These are phyloP conservation scores for Cicer pinnatifidum DNA, from an alignment of 306 rosid species.

Conservation along the genomic window DNA sequence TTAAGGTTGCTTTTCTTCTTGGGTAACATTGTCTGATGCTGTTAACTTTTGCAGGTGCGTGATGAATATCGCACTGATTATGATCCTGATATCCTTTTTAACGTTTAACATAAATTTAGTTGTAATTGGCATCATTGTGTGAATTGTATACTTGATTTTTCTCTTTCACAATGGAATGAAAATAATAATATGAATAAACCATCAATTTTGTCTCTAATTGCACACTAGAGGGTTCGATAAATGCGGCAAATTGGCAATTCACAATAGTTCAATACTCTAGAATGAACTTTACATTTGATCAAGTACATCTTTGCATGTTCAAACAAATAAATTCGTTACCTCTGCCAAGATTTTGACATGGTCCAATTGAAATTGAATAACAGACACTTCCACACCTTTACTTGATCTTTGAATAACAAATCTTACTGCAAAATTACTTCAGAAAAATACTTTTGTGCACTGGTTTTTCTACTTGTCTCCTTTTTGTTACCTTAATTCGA, in stretches of 20 bases:
- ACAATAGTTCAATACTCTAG: not conserved
- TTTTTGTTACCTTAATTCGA: constrained; percentile 63
- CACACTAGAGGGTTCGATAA: not conserved
- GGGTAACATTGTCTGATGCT: constrained; percentile 30
- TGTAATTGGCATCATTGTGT: not conserved
- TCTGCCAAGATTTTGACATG: not conserved
- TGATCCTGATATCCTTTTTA: constrained; percentile 98
- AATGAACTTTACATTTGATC: constrained; percentile 13
- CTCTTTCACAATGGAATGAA: not conserved
- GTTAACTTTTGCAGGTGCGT: constrained; percentile 71
- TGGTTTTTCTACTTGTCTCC: constrained; percentile 20
- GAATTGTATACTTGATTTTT: constrained; percentile 2
- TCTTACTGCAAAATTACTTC: constrained; percentile 16
- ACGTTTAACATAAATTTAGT: constrained; percentile 10
- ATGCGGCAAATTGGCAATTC: not conserved
- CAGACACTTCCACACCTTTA: constrained; percentile 1
- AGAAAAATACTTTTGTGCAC: constrained; percentile 3
- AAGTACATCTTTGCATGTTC: not conserved
- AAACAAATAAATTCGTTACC: not conserved
- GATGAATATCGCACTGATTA: constrained; percentile 98
- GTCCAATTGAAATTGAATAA: constrained; percentile 1
- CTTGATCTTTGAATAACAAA: constrained; percentile 4
- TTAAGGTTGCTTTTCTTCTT: constrained; percentile 15
- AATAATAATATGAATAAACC: not conserved
- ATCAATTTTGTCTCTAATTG: not conserved